These are phyloP conservation scores for Aspergillus caelatus DNA, from an alignment of 2,329 filamentous ascomycete genomes.

Conservation along the genomic window DNA sequence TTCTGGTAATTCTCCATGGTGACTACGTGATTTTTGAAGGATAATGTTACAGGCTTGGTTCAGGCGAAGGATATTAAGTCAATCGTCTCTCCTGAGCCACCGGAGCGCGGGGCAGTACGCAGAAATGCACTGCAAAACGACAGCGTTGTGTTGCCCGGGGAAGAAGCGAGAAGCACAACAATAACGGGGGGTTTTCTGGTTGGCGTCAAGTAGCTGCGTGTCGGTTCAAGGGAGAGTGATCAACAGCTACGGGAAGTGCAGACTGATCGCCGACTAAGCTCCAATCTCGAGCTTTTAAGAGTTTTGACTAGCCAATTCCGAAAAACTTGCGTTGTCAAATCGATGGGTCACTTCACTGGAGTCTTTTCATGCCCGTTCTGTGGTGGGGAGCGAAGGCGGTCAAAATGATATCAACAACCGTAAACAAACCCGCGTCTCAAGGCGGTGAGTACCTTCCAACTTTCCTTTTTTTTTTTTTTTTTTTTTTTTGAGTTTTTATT, in stretches of 20 bases:
- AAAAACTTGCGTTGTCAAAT: constrained; percentile 26
- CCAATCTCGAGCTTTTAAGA: constrained; percentile 1
- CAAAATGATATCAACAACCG: constrained; percentile 27
- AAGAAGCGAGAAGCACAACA: constrained; percentile 21
- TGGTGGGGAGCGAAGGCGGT: constrained; percentile 50
- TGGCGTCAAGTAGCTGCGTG: constrained; percentile 17
- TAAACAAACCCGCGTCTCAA: constrained; percentile 39
- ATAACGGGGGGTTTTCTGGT: constrained; percentile 10
- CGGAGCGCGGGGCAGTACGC: constrained; percentile 17
- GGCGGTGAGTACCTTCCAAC: constrained; percentile 34
- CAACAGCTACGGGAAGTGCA: background rate
- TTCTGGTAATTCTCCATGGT: constrained; percentile 95
- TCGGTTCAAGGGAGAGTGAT: constrained; percentile 5
- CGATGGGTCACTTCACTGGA: constrained; percentile 54
- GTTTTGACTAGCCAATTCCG: constrained; percentile 3
- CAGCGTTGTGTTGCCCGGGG: constrained; percentile 25
- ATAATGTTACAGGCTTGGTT: constrained; percentile 1
- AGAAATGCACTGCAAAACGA: constrained; percentile 18
- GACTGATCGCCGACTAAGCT: constrained; percentile 1
- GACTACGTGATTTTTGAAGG: background rate
- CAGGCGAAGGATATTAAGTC: background rate
- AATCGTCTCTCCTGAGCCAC: constrained; percentile 14
- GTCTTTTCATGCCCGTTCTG: constrained; percentile 45
- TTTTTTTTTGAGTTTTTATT: background rate
- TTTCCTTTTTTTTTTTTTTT: no score